Base-by-base conservation (phyloP, 768 basidiomycete genomes). In the Termitomyces sp. region DNA sequence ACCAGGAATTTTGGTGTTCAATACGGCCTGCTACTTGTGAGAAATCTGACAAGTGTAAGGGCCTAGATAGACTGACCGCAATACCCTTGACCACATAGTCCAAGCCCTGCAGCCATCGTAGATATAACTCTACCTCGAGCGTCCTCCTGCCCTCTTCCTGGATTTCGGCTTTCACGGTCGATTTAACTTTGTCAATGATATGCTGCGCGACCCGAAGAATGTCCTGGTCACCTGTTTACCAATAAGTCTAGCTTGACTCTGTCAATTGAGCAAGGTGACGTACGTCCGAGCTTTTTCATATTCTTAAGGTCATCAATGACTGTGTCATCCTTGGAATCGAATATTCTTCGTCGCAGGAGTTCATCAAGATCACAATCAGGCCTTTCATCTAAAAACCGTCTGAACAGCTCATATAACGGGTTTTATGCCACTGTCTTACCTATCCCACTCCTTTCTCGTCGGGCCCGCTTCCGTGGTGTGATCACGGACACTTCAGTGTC, bases 81-180 rank as follows among this genome's bases (percentile, higher is more conserved):
- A 77, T 60, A 8, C 71, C 77, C 31, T 60, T 63, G 17, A 72
- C 61, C 12, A 75, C 73, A 59, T 73, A 75, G 15, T 75, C 67
- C 15, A 73, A 64, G 35, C 72, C 74, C 41, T 71, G 62, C 38
- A 78, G 58, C 78, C 77, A 79, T 47, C 69, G 66, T 41, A 73
- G 60, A 62, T 77, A 79, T 30, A 79, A 60, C 57, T 79, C 77
- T 0, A 73, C 74, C 58, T 77, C 73, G 11, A 78, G 63, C 28
- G 71, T 67, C 61, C 68, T 72, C 19, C 58, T 60, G 30, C 64
- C 66, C 5, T 64, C 63, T 47, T 60, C 55, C 19, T 65, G 64
- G 28, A 67, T 67, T 30, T 69, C 64, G 14, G 62, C 61, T 60
- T 72, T 68, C 5, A 75, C 75, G 1, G 61, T 50, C 15, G 47